Percentiles rank a stretch among this genome's conserved stretches.
These are phyloP conservation scores for Neonectria faginata DNA, from an alignment of 2,329 filamentous ascomycete species.

Conservation along the genomic window DNA sequence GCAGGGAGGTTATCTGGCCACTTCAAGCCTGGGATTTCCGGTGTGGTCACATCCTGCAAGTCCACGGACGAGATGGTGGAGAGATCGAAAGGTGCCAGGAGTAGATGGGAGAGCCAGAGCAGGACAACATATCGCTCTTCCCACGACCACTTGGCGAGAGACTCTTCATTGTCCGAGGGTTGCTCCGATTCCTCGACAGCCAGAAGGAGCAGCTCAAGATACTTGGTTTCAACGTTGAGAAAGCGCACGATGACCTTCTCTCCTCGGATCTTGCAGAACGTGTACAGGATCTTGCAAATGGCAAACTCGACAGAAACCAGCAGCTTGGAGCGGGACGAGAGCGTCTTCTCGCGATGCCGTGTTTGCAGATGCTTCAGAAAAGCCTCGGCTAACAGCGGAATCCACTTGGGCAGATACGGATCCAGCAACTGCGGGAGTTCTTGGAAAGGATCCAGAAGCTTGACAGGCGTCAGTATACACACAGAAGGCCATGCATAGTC, in stretches of 20 bases:
- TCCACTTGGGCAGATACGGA: slow-evolving; percentile 79
- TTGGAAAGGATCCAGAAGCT: slow-evolving; percentile 87
- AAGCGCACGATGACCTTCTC: slow-evolving; percentile 94
- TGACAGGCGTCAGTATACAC: neutral
- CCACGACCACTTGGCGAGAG: slow-evolving; percentile 71
- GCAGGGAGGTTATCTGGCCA: slow-evolving; percentile 74
- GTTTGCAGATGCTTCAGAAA: slow-evolving; percentile 75
- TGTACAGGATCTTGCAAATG: slow-evolving; percentile 84
- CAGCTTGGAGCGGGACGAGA: slow-evolving; percentile 52
- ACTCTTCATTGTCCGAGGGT: slow-evolving; percentile 32
- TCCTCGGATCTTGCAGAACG: slow-evolving; percentile 92
- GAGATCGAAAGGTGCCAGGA: slow-evolving; percentile 91
- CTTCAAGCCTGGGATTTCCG: slow-evolving; percentile 60
- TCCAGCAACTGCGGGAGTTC: slow-evolving; percentile 95
- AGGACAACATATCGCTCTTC: slow-evolving; percentile 89
- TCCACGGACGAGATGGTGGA: slow-evolving; percentile 80
- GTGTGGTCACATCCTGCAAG: slow-evolving; percentile 58
- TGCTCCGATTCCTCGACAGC: slow-evolving; percentile 74
- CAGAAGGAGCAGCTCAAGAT: slow-evolving; percentile 82
- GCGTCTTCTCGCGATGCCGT: slow-evolving; percentile 55
- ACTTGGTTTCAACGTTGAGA: slow-evolving; percentile 87
- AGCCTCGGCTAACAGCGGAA: slow-evolving; percentile 79
- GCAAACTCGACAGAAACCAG: slow-evolving; percentile 73
- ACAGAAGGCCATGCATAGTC: slow-evolving; percentile 10
- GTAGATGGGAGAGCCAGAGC: slow-evolving; percentile 86